A percentile compares a stretch with the other conserved stretches of the same genome.
phyloP scores from a whole-genome alignment of 2,329 filamentous ascomycete species.

The Calonectria leucothoes region DNA sequence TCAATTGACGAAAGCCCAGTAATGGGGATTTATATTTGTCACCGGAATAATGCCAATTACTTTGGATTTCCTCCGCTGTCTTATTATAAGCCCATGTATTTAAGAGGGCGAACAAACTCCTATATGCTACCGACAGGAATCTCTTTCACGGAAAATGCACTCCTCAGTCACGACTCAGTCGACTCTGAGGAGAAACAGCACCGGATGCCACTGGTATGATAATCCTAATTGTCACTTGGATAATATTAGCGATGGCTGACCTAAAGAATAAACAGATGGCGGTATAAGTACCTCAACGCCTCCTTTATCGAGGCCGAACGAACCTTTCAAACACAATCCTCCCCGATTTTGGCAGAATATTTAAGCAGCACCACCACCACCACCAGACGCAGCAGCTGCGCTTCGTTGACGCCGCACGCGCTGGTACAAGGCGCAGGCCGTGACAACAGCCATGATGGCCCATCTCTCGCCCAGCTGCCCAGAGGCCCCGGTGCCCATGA shows the following conservation, averaged over 20 bases:
- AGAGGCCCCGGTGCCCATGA: slow-evolving; percentile 36
- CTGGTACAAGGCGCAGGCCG: slow-evolving; percentile 32
- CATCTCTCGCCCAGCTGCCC: slow-evolving; percentile 39
- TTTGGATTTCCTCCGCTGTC: no score
- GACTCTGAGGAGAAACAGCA: no score
- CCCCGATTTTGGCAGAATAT: neutral
- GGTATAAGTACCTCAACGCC: neutral
- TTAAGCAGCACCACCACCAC: neutral
- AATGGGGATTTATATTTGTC: no score
- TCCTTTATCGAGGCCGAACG: neutral
- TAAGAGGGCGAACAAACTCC: no score
- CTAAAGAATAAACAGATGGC: neutral
- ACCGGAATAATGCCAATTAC: no score
- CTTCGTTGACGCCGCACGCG: slow-evolving; percentile 2
- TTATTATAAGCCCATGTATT: no score
- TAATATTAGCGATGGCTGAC: neutral
- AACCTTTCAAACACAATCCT: neutral
- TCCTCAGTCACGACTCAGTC: no score
- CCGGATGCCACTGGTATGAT: no score
- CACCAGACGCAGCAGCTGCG: neutral
- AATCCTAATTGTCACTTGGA: neutral
- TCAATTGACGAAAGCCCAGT: no score
- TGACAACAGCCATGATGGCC: slow-evolving; percentile 40
- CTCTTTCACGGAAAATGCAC: no score
- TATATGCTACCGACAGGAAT: no score